phyloP scores from a whole-genome alignment of 164 flowering plant species.

The Nelumbo lutea region DNA sequence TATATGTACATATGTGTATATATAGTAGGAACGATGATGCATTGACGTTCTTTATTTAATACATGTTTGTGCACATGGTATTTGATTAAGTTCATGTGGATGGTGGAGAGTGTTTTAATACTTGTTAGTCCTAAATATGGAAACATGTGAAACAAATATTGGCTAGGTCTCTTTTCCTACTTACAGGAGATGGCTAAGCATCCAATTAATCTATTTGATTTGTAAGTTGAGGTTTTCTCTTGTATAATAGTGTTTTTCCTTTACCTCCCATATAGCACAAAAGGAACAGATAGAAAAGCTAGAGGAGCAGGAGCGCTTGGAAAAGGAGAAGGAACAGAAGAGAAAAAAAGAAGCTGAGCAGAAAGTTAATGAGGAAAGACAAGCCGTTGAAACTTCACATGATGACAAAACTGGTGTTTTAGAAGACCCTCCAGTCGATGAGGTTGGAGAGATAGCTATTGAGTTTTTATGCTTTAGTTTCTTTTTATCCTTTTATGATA shows the following conservation, averaged over 20 bases:
- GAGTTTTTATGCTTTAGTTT: background rate
- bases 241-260: background rate
- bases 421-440: constrained; percentile 32
- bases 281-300: constrained; percentile 90
- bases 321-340: constrained; percentile 77
- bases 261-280: constrained; percentile 43
- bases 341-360: constrained; percentile 54
- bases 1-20: too few relatives aligned
- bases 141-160: too few relatives aligned
- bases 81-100: too few relatives aligned
- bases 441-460: constrained; percentile 33
- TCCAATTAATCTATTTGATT: too few relatives aligned
- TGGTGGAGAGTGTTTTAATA: too few relatives aligned
- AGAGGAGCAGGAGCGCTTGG: constrained; percentile 83
- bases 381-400: constrained; percentile 22
- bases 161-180: too few relatives aligned
- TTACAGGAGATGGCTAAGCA: too few relatives aligned
- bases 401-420: constrained; percentile 32
- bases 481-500: background rate
- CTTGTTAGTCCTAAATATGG: too few relatives aligned
- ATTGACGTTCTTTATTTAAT: too few relatives aligned
- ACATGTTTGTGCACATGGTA: too few relatives aligned
- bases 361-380: constrained; percentile 21
- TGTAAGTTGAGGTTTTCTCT: background rate
- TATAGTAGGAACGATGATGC: too few relatives aligned